Conservation (phyloP, 768 basidiomycete species). For the Calocybe indica region DNA sequence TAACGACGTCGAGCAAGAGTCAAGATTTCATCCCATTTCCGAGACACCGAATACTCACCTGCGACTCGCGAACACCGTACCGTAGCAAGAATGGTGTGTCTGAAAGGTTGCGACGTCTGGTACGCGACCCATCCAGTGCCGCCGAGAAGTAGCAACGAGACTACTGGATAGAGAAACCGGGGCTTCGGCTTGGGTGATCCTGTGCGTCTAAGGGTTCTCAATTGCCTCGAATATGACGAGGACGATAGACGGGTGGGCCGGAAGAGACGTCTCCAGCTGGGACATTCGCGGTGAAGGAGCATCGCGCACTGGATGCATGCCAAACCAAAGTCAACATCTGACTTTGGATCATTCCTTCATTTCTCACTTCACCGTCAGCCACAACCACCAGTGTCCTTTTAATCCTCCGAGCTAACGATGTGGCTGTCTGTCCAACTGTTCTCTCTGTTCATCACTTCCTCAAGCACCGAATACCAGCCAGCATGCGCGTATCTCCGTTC, state of each 20-base stretch:
- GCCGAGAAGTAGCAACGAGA: conserved; percentile 26
- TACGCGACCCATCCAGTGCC: conserved; percentile 46
- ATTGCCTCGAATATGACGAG: not conserved
- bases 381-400: too few species aligned
- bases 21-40: conserved; percentile 7
- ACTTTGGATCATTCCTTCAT: not conserved
- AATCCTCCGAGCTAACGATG: too few species aligned
- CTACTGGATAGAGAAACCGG: conserved; percentile 25
- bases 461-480: conserved; percentile 3
- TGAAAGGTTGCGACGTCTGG: conserved; percentile 63
- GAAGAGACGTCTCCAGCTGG: conserved; percentile 13
- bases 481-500: conserved; percentile 7
- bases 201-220: conserved; percentile 6
- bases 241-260: conserved; percentile 1
- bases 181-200: not conserved
- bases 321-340: not conserved
- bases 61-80: conserved; percentile 80
- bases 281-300: conserved; percentile 12
- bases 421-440: not conserved
- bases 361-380: too few species aligned
- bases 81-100: conserved; percentile 68
- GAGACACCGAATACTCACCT: conserved; percentile 27
- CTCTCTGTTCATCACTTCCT: not conserved
- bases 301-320: conserved; percentile 7
- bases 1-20: conserved; percentile 21